phyloP scores from a whole-genome alignment of 2,329 filamentous ascomycete species.

The Leptodontidium sp. region DNA sequence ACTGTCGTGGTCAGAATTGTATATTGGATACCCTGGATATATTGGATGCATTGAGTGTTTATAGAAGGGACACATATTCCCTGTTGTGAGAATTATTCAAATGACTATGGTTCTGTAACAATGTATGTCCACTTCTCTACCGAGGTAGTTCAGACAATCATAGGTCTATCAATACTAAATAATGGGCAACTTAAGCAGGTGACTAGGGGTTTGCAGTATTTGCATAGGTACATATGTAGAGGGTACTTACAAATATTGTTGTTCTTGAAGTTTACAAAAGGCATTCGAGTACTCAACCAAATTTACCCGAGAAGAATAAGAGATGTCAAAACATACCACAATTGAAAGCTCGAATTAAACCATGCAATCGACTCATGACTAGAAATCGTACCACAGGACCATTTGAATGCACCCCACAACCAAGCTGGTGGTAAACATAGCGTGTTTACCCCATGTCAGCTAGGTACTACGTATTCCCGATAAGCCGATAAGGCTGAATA shows the following conservation, averaged over 20 bases:
- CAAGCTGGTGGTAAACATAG: background rate
- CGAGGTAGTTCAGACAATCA: too few species aligned
- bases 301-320: too few species aligned
- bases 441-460: background rate
- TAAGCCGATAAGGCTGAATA: conserved; percentile 22
- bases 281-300: too few species aligned
- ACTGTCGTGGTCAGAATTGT: conserved; percentile 14
- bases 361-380: background rate
- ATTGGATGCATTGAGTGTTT: background rate
- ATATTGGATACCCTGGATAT: conserved; percentile 27
- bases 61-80: background rate
- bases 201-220: too few species aligned
- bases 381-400: background rate
- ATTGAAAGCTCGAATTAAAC: background rate
- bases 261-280: too few species aligned
- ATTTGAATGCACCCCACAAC: background rate
- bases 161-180: too few species aligned
- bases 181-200: too few species aligned
- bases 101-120: too few species aligned
- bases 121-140: too few species aligned
- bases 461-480: conserved; percentile 2
- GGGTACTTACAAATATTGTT: too few species aligned
- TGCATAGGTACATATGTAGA: too few species aligned
- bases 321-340: background rate
- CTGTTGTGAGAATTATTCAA: too few species aligned